These are phyloP conservation scores for Wickerhamiella slavikovae DNA, from an alignment of 805 yeast species.

Conservation along the genomic window DNA sequence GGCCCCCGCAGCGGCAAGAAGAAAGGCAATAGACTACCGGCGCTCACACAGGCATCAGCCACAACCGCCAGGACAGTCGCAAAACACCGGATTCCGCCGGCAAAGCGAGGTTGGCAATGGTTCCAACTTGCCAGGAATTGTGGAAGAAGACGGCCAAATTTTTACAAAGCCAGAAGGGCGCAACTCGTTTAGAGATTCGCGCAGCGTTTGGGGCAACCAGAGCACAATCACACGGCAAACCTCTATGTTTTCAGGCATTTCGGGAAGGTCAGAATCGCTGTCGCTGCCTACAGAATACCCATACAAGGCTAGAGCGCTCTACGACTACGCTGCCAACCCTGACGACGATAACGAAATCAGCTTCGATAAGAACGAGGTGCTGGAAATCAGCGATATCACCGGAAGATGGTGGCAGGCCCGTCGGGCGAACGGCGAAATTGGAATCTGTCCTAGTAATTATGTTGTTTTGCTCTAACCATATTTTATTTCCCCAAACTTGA, in stretches of 20 bases:
- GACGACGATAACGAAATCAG: slow-evolving; percentile 86
- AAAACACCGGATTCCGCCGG: background rate
- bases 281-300: slow-evolving; percentile 32
- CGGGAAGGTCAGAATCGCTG: slow-evolving; percentile 4
- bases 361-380: slow-evolving; percentile 74
- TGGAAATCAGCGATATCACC: slow-evolving; percentile 77
- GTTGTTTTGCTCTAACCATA: slow-evolving; percentile 31
- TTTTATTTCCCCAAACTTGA: background rate
- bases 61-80: background rate
- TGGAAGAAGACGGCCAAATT: background rate
- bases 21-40: background rate
- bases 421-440: slow-evolving; percentile 75
- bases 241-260: slow-evolving; percentile 2
- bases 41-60: background rate
- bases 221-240: background rate
- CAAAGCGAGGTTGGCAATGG: slow-evolving; percentile 2
- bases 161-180: too few relatives aligned
- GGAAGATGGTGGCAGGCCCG: slow-evolving; percentile 99
- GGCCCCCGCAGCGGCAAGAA: slow-evolving; percentile 48
- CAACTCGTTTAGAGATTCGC: background rate
- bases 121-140: background rate
- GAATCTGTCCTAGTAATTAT: slow-evolving; percentile 91
- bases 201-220: background rate
- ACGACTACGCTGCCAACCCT: slow-evolving; percentile 72
- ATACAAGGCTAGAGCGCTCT: slow-evolving; percentile 69